Conservation (phyloP, 441 rosid species). For the Syzygium malaccense region DNA sequence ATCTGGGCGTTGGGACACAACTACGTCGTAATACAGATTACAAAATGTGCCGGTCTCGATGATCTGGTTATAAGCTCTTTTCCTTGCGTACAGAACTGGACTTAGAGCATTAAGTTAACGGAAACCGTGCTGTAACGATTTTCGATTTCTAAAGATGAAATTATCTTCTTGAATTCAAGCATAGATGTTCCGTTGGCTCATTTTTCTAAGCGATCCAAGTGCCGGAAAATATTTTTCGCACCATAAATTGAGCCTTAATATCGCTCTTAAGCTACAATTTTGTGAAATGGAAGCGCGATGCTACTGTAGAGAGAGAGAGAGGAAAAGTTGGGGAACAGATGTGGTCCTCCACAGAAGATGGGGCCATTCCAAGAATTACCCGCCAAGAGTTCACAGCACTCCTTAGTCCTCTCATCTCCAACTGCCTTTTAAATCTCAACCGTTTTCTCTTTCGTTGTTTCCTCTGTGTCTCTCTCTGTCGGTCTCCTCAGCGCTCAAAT, state of each 20-base stretch:
- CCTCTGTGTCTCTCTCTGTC: neutral
- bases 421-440: conserved; percentile 9
- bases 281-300: neutral
- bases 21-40: neutral
- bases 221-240: fast-evolving
- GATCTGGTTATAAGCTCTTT: neutral
- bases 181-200: fast-evolving
- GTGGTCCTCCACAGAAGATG: neutral
- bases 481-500: neutral
- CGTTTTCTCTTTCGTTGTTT: neutral
- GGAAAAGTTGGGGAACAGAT: neutral
- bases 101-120: neutral
- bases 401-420: neutral
- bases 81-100: neutral
- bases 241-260: neutral
- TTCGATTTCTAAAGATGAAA: neutral
- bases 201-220: neutral
- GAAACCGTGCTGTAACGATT: neutral
- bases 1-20: neutral
- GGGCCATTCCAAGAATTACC: neutral
- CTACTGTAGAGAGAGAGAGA: neutral
- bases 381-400: neutral
- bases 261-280: neutral
- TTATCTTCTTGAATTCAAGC: neutral
- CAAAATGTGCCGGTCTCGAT: neutral